Conservation (phyloP, 441 rosid genomes). For the Kokia cookei region DNA sequence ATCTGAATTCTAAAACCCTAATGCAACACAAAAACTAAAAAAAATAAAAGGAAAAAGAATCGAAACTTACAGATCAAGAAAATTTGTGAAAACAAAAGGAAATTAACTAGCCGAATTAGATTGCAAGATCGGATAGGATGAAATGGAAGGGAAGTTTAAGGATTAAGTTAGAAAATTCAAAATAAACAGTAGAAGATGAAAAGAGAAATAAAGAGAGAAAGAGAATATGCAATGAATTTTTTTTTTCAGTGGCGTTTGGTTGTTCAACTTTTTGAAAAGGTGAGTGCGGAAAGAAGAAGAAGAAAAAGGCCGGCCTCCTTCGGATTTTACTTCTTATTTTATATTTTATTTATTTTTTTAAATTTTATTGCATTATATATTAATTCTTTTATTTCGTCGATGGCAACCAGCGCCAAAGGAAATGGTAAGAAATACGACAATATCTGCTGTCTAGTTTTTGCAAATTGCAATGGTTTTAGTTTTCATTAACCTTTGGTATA, state of each 20-base stretch:
- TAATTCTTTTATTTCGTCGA: neutral
- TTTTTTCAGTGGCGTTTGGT: neutral
- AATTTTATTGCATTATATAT: neutral
- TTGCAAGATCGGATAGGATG: neutral
- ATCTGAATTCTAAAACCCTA: neutral
- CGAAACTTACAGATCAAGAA: conserved; percentile 1
- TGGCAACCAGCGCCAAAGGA: neutral
- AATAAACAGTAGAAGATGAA: neutral
- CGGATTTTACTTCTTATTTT: neutral
- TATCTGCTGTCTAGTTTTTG: neutral
- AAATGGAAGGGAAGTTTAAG: neutral
- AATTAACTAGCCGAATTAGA: neutral
- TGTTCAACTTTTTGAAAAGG: neutral
- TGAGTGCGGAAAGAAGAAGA: neutral
- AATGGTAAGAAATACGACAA: neutral
- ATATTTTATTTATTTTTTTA: too few species aligned
- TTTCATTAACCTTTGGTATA: too few species aligned
- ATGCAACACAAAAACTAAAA: neutral
- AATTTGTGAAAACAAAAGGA: neutral
- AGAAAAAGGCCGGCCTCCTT: neutral
- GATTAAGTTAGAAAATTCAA: neutral
- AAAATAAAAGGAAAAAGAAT: neutral
- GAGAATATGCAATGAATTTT: neutral
- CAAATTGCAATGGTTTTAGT: too few species aligned
- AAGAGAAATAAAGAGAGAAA: neutral